Evolutionary conservation across 305 asterid species (phyloP).

Genomic region (Lippia alba): DNA sequence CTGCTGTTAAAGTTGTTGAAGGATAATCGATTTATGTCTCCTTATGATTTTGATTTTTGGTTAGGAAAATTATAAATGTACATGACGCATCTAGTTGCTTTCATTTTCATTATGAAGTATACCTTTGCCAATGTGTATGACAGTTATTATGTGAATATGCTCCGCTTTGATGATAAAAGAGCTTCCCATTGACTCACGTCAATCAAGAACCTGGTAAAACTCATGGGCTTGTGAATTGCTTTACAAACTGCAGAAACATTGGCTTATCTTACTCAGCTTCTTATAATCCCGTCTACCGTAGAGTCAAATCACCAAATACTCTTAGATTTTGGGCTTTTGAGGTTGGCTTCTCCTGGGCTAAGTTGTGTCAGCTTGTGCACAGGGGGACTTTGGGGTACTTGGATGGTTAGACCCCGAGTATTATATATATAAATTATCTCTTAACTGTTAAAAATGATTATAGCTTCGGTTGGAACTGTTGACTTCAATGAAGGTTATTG

Average conservation of each 20-base stretch:
- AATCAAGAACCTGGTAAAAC: not conserved
- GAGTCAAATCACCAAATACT: not conserved
- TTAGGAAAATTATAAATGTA: not conserved
- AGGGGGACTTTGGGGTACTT: not conserved
- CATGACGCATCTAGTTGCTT: not conserved
- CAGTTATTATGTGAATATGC: not conserved
- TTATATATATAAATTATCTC: not conserved
- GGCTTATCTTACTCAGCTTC: conserved; percentile 2
- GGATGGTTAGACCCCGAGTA: not conserved
- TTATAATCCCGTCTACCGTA: not conserved
- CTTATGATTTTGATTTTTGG: conserved; percentile 19
- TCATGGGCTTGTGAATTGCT: not conserved
- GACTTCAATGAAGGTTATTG: not conserved
- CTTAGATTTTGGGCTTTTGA: not conserved
- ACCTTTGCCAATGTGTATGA: not conserved
- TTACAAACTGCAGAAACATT: conserved; percentile 6
- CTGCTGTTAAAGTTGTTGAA: conserved; percentile 85
- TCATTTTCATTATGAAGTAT: conserved; percentile 8
- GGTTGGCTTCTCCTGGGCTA: conserved; percentile 1
- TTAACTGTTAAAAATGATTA: not conserved
- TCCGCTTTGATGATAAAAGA: not conserved
- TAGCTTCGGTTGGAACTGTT: conserved; percentile 2
- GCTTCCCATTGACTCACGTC: not conserved
- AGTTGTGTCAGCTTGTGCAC: conserved; percentile 2
- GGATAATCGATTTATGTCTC: conserved; percentile 50